Conservation (phyloP, 345 rosid genomes). For the Excoecaria cochinchinensis region DNA sequence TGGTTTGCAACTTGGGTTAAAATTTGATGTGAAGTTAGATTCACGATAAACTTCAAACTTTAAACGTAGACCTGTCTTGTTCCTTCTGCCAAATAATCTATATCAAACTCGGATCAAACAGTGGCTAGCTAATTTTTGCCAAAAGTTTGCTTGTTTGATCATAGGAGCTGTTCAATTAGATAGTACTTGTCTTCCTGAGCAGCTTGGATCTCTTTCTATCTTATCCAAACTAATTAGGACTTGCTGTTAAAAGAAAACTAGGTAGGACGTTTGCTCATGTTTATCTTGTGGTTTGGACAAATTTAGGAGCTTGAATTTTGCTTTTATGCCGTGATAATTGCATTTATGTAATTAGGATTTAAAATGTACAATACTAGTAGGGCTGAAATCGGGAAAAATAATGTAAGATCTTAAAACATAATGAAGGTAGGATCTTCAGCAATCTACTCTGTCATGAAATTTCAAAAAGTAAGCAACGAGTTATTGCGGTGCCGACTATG, state of each 20-base stretch:
- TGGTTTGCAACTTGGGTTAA: not conserved
- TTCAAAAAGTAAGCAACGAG: not conserved
- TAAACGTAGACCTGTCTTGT: not conserved
- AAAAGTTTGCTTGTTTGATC: not conserved
- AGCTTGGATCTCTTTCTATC: not conserved
- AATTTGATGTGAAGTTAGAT: not conserved
- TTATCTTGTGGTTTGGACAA: not conserved
- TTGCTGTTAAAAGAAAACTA: not conserved
- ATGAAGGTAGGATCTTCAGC: not conserved
- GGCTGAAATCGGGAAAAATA: not conserved
- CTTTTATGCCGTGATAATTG: not conserved
- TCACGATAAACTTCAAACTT: not conserved
- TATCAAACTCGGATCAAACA: not conserved
- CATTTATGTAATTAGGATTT: not conserved
- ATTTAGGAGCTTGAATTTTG: not conserved
- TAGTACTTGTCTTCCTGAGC: not conserved
- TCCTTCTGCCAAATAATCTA: not conserved
- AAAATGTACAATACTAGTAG: not conserved
- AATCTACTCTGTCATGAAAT: not conserved
- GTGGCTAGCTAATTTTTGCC: not conserved
- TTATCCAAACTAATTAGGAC: not conserved
- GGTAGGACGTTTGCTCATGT: not conserved
- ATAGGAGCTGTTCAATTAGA: not conserved
- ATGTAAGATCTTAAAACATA: not conserved
- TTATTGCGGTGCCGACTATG: not conserved